Evolutionary conservation across 2,329 filamentous ascomycete species (phyloP), one percentile per base, ranked within the genome.

Genomic region (Aspergillus melleus): DNA sequence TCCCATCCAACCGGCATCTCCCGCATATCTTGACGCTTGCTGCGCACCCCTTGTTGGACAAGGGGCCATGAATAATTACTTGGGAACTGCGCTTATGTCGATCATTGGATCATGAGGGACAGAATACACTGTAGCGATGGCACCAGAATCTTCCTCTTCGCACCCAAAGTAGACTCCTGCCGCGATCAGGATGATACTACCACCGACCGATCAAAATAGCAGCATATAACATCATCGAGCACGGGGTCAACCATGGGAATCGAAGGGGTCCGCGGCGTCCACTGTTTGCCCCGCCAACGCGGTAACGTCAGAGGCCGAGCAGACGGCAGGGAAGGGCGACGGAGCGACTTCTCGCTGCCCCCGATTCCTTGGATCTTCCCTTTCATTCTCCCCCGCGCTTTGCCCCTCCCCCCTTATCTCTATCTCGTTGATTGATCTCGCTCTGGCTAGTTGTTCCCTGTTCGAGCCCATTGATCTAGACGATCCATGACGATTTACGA

Each of bases 251-350:
- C 44, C 44, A 47, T 47, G 54, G 32, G 30, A 22, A 55, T 58
- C 47, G 20, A 44, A 29, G 11, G 49, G n/a, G 22, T 47, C 14
- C 19, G 24, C 20, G 52, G 36, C 29, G 42, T 9, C 26, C 26
- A 29, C 26, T 24, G 53, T 57, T 55, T 62, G 66, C 66, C 66
- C 66, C 66, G 66, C 66, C 61, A 61, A 60, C 52, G 36, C 62
- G 63, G 66, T 66, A 68, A 67, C 64, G 64, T 68, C 66, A 68
- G 65, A 67, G 66, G 49, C 57, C 64, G 64, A 63, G 60, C 61
- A 60, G 58, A n/a, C 20, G 22, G 44, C 22, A 24, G 26, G 24
- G 49, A n/a, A 30, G 57, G 60, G 59, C 55, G 52, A 57, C 24
- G 32, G 30, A 47, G 51, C 32, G 30, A 29, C 46, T 30, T 36